Evolutionary conservation across 2,329 filamentous ascomycete genomes (phyloP), one percentile per base, ranked within the genome.

Genomic region (Sporothrix sp.): DNA sequence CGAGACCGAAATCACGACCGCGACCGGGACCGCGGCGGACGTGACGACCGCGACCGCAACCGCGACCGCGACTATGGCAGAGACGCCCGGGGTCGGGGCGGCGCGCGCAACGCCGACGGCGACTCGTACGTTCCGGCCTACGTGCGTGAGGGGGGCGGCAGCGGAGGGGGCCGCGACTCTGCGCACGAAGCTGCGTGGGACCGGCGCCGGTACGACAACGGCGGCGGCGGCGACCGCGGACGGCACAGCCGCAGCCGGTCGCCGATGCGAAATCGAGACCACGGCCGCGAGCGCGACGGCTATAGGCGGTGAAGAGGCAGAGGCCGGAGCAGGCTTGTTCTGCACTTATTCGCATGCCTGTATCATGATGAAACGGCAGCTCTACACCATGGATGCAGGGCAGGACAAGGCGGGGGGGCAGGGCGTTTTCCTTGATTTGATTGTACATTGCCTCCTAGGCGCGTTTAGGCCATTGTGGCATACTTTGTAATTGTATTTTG

Each of bases 61-160:
- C 45, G 40, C 10, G 45, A 46, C 18, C 35, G 40, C 3, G 49
- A 36, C 30, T 20, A 45, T 13, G 43, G 43, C 20, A 45, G 43
- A 13, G 43, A 45, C n/a, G n/a, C n/a, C n/a, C n/a, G n/a, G n/a
- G n/a, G 58, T 36, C 60, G 60, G 4, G 60, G 60, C 10, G 65
- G 51, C 4, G 46, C 45, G 1, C 33, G 47, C 7, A 39, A 51
- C 13, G 32, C 13, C 3, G 56, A 67, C 45, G 62, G 71, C 7
- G 73, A 76, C 57, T 74, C 72, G 0, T 76, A 76, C 55, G 73
- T 75, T 20, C 73, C 73, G 9, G 68, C 65, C 38, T 75, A 75
- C 47, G 62, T 66, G 18, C 58, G 63, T 3, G 70, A 70, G 18
- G 60, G 61, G 20, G 58, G 27, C 11, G 49, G 50, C 13, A 40